Base-by-base conservation (phyloP, 2,329 filamentous ascomycete genomes). In the Westerdykella ornata region DNA sequence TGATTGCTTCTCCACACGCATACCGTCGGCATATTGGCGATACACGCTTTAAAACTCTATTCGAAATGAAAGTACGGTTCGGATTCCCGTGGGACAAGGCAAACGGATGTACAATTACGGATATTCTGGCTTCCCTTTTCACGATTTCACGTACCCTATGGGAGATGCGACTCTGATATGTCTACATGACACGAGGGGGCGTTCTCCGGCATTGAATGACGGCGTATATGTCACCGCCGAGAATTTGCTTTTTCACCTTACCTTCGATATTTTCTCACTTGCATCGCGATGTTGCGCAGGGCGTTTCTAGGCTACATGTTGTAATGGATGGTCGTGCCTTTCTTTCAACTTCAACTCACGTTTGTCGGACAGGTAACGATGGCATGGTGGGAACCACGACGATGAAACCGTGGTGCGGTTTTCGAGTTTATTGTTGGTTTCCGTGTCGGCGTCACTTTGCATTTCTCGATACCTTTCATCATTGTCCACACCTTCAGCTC, bases 161-260 rank as follows among this genome's bases (percentile, higher is more conserved):
- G 31, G 14, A 26, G 22, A 33, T 33, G 16, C 31, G 7, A 33
- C 13, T 15, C 31, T 18, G 30, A 33, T 33, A 33, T n/a, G 30
- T 15, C 16, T 33, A 33, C 26, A n/a, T 9, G 34, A 22, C 3
- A n/a, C 7, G 15, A 36, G 35, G 17, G 28, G 42, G 43, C 43
- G 40, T 50, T 35, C n/a, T 31, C 9, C 14, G 30, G 30, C 30
- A 8, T 33, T 33, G 30, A 33, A 15, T 33, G 30, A 20, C 26
- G 45, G 45, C 41, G 42, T 46, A 46, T 34, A 29, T 49, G 39
- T 45, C 37, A 40, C 37, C 30, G 20, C n/a, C 35, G 34, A 20
- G 19, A 33, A 39, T 35, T 41, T 19, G n/a, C n/a, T n/a, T n/a
- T 26, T 11, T 26, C 22, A 4, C 22, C 22, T 35, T 22, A n/a